These are phyloP conservation scores for Debaryomyces psychrophilus DNA, from an alignment of 1,139 yeast genomes.

Conservation along the genomic window DNA sequence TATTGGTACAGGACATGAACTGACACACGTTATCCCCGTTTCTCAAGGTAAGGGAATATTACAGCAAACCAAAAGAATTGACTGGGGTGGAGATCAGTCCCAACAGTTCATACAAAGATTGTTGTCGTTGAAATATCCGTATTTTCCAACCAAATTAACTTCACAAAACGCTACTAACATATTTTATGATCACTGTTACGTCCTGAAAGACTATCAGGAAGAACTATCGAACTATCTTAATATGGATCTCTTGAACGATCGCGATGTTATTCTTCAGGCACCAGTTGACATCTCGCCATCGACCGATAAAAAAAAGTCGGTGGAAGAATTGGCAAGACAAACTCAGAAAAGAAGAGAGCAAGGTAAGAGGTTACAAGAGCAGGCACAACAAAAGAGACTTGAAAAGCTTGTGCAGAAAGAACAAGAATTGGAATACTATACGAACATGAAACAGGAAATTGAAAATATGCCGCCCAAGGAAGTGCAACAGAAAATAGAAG, in stretches of 20 bases:
- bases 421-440: constrained; percentile 74
- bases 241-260: constrained; percentile 61
- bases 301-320: constrained; percentile 69
- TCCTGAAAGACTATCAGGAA: constrained; percentile 65
- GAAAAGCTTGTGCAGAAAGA: constrained; percentile 84
- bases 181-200: constrained; percentile 77
- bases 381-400: constrained; percentile 80
- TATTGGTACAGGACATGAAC: constrained; percentile 79
- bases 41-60: constrained; percentile 65
- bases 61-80: constrained; percentile 75
- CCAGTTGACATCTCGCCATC: constrained; percentile 60
- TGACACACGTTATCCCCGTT: constrained; percentile 84
- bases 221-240: constrained; percentile 64
- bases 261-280: constrained; percentile 80
- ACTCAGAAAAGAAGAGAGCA: constrained; percentile 83
- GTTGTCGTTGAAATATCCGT: constrained; percentile 83
- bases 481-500: constrained; percentile 52
- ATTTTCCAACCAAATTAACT: constrained; percentile 77
- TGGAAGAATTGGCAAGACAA: constrained; percentile 77
- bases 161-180: constrained; percentile 65
- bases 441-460: constrained; percentile 57
- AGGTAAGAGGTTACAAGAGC: constrained; percentile 88
- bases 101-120: constrained; percentile 64
- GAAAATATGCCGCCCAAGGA: constrained; percentile 47
- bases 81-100: constrained; percentile 88